These are phyloP conservation scores for Penicillium canescens DNA, from an alignment of 495 filamentous ascomycete species.

Conservation along the genomic window DNA sequence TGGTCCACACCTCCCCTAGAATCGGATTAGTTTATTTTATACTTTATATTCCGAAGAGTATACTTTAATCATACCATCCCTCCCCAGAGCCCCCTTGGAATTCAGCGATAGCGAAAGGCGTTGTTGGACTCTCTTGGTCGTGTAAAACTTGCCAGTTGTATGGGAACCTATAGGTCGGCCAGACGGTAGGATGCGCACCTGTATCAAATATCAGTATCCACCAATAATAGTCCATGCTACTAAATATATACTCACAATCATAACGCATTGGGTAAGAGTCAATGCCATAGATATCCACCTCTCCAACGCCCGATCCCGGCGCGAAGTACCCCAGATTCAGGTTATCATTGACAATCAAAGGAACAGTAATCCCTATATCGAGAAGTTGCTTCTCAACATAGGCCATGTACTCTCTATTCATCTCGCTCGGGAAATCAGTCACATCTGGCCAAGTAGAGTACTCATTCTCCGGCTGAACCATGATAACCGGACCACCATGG, in stretches of 20 bases:
- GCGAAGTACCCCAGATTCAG: conserved; percentile 52
- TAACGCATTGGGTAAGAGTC: conserved; percentile 65
- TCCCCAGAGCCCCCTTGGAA: conserved; percentile 19
- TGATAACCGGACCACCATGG: conserved; percentile 68
- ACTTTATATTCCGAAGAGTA: not conserved
- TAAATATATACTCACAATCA: conserved; percentile 37
- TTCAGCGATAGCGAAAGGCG: conserved; percentile 63
- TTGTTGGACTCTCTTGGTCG: conserved; percentile 53
- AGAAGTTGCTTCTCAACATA: conserved; percentile 60
- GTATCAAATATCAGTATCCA: not conserved
- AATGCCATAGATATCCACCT: conserved; percentile 71
- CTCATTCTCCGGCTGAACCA: conserved; percentile 74
- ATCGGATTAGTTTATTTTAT: not conserved
- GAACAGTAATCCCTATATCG: conserved; percentile 63
- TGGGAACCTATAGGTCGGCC: conserved; percentile 43
- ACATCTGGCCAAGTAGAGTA: conserved; percentile 41
- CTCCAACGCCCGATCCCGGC: conserved; percentile 57
- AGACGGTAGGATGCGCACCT: conserved; percentile 42
- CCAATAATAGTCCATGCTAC: not conserved
- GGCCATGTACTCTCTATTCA: conserved; percentile 60
- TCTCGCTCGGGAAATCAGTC: conserved; percentile 33
- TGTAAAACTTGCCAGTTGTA: conserved; percentile 45
- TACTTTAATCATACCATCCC: conserved; percentile 5
- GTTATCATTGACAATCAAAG: conserved; percentile 70
- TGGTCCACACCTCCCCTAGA: conserved; percentile 63